Base-by-base conservation (phyloP, 2,329 filamentous ascomycete genomes). In the Microcyclospora tardicrescens region DNA sequence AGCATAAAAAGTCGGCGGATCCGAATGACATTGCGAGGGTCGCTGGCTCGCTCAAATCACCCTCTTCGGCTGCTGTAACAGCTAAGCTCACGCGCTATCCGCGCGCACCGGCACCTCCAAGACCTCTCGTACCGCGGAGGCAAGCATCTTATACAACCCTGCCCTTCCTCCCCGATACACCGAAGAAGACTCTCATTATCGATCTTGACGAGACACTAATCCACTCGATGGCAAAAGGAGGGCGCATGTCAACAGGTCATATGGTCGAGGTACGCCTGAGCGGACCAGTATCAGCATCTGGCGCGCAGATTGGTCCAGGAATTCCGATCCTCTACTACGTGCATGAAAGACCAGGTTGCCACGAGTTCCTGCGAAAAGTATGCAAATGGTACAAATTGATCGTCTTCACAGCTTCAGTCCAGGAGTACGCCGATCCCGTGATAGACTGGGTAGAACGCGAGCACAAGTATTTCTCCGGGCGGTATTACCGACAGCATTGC, bases 361-460 rank as follows among this genome's bases (percentile, higher is more conserved):
- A 98, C 61, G 89, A 96, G 51, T 98, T 98, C 57, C 64, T 98
- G 55, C 81, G 87, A 54, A 84, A 82, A 66, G 77, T 95, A 34
- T 86, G 79, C 69, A 94, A 94, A 66, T 98, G 91, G 91, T 98
- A 93, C 65, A 96, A 95, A 58, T 69, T 98, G 12, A 84, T 98
- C 37, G 72, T 96, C 34, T 98, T 98, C 61, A 98, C 91, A 9
- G 91, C 91, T 2, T 94, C 86, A 14, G 91, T 98, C 29, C 91
- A 98, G 60, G 91, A 98, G 61, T 98, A 98, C 56, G 91, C 91
- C 41, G 91, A 98, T 61, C 91, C 91, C 0, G 91, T 98, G 40
- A 96, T 98, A 58, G 91, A 98, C 69, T 96, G 87, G 86, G 73
- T 98, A 43, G 91, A 98, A 64, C 79, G 85, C 49, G 91, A 98